Conservation (phyloP, 1,284 basidiomycete genomes). For the Cutaneotrichosporon sp. region DNA sequence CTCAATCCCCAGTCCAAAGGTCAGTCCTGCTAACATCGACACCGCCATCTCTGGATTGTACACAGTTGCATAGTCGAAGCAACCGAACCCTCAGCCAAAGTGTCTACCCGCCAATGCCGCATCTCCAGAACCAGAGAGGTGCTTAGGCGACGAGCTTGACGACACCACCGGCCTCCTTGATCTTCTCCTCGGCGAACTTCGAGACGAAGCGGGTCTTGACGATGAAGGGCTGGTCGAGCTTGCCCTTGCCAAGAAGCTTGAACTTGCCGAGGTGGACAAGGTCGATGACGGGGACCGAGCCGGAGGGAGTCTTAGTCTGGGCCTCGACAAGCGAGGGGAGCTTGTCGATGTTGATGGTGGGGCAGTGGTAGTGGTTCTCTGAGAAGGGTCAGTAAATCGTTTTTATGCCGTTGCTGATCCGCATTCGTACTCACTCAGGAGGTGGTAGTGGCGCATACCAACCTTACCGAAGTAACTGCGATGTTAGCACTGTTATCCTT, state of each 20-base stretch:
- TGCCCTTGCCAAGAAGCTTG: constrained; percentile 62
- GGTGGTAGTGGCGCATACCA: constrained; percentile 99
- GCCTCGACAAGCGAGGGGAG: constrained; percentile 50
- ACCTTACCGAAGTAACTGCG: constrained; percentile 61
- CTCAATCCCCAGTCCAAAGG: too few species aligned
- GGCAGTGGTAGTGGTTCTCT: constrained; percentile 80
- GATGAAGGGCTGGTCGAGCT: constrained; percentile 66
- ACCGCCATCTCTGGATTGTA: constrained; percentile 2
- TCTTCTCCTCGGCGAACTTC: constrained; percentile 69
- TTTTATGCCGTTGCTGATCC: too few species aligned
- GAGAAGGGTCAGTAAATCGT: constrained; percentile 33
- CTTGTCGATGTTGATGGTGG: constrained; percentile 90
- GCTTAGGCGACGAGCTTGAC: constrained; percentile 78
- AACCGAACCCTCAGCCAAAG: neutral
- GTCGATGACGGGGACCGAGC: constrained; percentile 83
- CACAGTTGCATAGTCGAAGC: neutral
- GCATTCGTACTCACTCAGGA: constrained; percentile 40
- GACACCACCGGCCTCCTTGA: constrained; percentile 87
- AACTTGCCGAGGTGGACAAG: constrained; percentile 77
- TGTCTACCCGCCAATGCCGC: neutral
- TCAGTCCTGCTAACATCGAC: too few species aligned
- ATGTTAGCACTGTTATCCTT: constrained; percentile 4
- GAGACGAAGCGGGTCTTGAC: constrained; percentile 95
- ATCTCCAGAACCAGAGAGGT: too few species aligned
- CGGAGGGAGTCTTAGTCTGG: constrained; percentile 47